phyloP scores from a whole-genome alignment of 345 rosid genomes.

The Heritiera littoralis region DNA sequence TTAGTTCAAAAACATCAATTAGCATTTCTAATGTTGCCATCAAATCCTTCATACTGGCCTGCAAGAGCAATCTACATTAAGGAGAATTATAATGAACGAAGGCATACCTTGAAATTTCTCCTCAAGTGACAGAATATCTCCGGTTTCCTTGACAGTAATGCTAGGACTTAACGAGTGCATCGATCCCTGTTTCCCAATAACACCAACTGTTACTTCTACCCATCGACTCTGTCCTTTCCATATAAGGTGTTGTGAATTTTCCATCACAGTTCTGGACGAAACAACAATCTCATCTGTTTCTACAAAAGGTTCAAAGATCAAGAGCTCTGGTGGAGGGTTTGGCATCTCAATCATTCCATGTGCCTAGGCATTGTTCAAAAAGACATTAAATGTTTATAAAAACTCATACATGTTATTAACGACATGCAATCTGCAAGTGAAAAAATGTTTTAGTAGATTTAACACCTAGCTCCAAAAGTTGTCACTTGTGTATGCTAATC shows the following conservation, averaged over 20 bases:
- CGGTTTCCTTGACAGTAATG: conserved; percentile 85
- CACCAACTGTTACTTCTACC: conserved; percentile 94
- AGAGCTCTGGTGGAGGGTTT: conserved; percentile 69
- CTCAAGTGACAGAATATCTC: conserved; percentile 89
- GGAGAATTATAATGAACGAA: not conserved
- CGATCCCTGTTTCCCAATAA: conserved; percentile 65
- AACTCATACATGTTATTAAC: not conserved
- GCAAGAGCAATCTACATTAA: not conserved
- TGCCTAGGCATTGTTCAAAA: conserved; percentile 44
- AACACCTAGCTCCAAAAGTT: not conserved
- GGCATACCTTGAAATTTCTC: conserved; percentile 90
- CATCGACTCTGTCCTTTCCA: conserved; percentile 82
- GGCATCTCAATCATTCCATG: conserved; percentile 99
- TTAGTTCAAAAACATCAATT: conserved; percentile 1
- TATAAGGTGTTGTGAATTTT: conserved; percentile 38
- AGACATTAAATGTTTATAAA: conserved; percentile 12
- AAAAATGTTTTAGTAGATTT: not conserved
- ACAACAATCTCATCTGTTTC: conserved; percentile 82
- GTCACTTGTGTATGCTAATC: not conserved
- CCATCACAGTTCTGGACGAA: conserved; percentile 52
- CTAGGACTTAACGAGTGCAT: conserved; percentile 90
- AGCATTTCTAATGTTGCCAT: not conserved
- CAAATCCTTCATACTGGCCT: not conserved
- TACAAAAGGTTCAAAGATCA: conserved; percentile 88
- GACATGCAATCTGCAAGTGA: not conserved